Conservation (phyloP, 192 early-diverging fungal genomes). For the Backusella mclennaniae region DNA sequence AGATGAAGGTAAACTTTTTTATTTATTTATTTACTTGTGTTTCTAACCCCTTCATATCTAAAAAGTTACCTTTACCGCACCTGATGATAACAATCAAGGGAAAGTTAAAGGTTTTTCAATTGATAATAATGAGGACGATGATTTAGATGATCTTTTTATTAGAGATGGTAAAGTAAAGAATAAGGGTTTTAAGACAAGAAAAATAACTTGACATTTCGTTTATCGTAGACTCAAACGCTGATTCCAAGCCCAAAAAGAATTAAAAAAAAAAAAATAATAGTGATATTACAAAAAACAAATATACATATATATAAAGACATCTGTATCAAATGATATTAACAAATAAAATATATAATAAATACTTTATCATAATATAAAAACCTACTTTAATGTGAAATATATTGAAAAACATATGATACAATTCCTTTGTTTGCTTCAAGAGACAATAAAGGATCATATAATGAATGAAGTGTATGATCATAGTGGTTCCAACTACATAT, state of each 20-base stretch:
- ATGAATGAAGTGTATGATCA: conserved; percentile 48
- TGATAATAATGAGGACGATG: conserved; percentile 5
- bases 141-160: conserved; percentile 13
- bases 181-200: background rate
- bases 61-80: background rate
- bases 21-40: background rate
- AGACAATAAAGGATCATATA: conserved; percentile 62
- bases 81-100: background rate
- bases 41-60: background rate
- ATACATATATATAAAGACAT: background rate
- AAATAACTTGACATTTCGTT: background rate
- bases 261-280: background rate
- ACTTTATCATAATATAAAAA: background rate
- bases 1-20: background rate
- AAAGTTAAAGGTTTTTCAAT: background rate
- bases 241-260: background rate
- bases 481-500: conserved; percentile 73
- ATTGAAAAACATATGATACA: conserved; percentile 80
- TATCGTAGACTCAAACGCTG: background rate
- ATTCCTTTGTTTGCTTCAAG: conserved; percentile 54
- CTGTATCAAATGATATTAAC: background rate
- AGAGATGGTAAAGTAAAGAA: background rate
- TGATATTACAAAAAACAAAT: no score
- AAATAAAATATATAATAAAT: background rate
- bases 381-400: conserved; percentile 54